phyloP scores from a whole-genome alignment of 208 protist genomes.

The Trichomonas vaginalis region DNA sequence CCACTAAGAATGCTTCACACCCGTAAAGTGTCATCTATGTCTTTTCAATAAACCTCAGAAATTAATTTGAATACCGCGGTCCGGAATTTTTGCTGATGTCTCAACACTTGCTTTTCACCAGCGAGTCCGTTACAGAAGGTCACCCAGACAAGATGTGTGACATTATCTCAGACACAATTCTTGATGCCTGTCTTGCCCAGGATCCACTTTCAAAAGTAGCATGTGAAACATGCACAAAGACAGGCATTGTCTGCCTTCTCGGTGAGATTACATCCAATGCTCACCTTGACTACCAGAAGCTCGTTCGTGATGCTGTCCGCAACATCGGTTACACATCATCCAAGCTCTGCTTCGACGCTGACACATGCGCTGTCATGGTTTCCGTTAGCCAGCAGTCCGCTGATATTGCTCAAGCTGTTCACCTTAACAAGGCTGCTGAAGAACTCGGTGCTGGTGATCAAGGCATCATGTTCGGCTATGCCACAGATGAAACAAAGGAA shows the following conservation, averaged over 20 bases:
- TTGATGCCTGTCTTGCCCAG: neutral
- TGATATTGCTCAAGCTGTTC: conserved; percentile 90
- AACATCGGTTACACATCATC: conserved; percentile 64
- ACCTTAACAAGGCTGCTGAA: conserved; percentile 66
- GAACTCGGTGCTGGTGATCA: conserved; percentile 90
- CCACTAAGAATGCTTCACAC: too few relatives aligned
- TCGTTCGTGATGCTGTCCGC: conserved; percentile 83
- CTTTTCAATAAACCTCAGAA: too few relatives aligned
- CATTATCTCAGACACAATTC: conserved; percentile 4
- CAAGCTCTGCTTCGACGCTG: conserved; percentile 75
- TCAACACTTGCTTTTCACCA: neutral
- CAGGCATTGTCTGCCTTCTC: conserved; percentile 93
- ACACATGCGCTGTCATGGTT: conserved; percentile 86
- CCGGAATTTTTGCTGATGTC: too few relatives aligned
- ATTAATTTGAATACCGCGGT: too few relatives aligned
- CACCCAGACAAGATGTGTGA: conserved; percentile 24
- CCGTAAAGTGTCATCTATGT: too few relatives aligned
- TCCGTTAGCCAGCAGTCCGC: conserved; percentile 71
- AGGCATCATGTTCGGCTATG: conserved; percentile 99
- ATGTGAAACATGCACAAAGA: conserved; percentile 71
- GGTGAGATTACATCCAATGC: conserved; percentile 97
- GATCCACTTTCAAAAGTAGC: conserved; percentile 18
- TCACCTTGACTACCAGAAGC: conserved; percentile 81
- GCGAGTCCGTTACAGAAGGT: conserved; percentile 18
- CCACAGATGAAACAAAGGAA: conserved; percentile 89